Percentiles rank a stretch among this genome's conserved stretches.
phyloP scores from a whole-genome alignment of 2,329 filamentous ascomycete genomes.

The Fusarium compactum region DNA sequence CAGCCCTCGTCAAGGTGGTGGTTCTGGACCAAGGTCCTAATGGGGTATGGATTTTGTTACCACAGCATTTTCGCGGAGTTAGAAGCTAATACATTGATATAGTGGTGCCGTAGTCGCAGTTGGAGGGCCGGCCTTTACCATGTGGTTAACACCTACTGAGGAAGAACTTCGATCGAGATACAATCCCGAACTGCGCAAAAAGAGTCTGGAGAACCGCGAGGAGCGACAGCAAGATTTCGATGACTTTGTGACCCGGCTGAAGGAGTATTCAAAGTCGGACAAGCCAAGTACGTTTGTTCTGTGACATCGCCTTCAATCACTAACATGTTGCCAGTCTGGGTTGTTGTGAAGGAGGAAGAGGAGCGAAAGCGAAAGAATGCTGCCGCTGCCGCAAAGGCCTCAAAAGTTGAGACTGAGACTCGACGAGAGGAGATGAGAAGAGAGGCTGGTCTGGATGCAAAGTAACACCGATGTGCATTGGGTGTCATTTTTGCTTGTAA shows the following conservation, averaged over 20 bases:
- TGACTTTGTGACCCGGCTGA: slow-evolving; percentile 84
- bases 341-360: slow-evolving; percentile 63
- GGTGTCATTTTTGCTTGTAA: slow-evolving; percentile 36
- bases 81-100: slow-evolving; percentile 32
- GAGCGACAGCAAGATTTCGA: slow-evolving; percentile 88
- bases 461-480: slow-evolving; percentile 38
- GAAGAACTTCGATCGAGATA: slow-evolving; percentile 94
- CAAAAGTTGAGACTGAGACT: slow-evolving; percentile 57
- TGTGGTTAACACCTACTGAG: slow-evolving; percentile 84
- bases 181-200: slow-evolving; percentile 93
- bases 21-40: slow-evolving; percentile 76
- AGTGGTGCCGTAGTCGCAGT: slow-evolving; percentile 80
- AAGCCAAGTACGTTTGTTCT: slow-evolving; percentile 78
- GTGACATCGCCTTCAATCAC: neutral
- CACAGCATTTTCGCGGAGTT: slow-evolving; percentile 19
- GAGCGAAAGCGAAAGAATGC: slow-evolving; percentile 56
- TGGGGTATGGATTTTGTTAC: slow-evolving; percentile 65
- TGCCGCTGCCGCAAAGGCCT: slow-evolving; percentile 52
- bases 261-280: slow-evolving; percentile 89
- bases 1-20: slow-evolving; percentile 65
- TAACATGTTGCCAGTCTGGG: slow-evolving; percentile 58
- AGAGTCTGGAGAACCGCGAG: slow-evolving; percentile 82
- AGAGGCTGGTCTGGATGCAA: slow-evolving; percentile 59
- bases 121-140: slow-evolving; percentile 86
- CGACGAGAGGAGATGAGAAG: slow-evolving; percentile 63